These are phyloP conservation scores for Cajanus cajan DNA, from an alignment of 306 rosid genomes.

Conservation along the genomic window DNA sequence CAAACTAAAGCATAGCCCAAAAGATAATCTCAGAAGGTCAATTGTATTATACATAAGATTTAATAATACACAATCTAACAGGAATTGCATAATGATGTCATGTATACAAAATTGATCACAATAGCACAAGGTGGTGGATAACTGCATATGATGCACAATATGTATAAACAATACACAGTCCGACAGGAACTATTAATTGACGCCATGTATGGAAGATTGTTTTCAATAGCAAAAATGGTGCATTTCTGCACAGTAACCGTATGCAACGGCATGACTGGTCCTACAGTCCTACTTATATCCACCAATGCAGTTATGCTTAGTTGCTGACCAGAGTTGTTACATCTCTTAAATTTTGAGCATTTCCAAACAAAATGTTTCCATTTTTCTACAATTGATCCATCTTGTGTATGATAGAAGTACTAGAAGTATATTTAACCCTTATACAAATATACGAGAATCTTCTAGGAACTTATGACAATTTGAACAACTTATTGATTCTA, in stretches of 20 bases:
- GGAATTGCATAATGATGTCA: background rate
- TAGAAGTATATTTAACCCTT: too few relatives aligned
- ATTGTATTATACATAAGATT: background rate
- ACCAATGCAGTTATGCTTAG: background rate
- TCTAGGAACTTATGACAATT: background rate
- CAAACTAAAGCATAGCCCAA: background rate
- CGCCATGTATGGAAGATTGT: background rate
- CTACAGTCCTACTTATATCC: background rate
- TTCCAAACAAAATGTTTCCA: background rate
- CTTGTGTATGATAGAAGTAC: background rate
- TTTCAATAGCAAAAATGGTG: background rate
- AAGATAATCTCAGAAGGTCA: slow-evolving; percentile 30
- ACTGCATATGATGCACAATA: background rate
- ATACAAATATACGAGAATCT: background rate
- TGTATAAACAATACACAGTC: background rate
- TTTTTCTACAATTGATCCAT: background rate
- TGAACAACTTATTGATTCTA: background rate
- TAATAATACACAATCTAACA: background rate
- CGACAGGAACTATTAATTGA: background rate
- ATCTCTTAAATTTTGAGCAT: background rate
- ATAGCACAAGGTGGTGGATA: background rate
- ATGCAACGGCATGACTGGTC: background rate
- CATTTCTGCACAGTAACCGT: background rate
- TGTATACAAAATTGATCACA: background rate
- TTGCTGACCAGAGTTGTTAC: background rate